Conservation (phyloP, 169 alveolate species). For the Babesia ovis region DNA sequence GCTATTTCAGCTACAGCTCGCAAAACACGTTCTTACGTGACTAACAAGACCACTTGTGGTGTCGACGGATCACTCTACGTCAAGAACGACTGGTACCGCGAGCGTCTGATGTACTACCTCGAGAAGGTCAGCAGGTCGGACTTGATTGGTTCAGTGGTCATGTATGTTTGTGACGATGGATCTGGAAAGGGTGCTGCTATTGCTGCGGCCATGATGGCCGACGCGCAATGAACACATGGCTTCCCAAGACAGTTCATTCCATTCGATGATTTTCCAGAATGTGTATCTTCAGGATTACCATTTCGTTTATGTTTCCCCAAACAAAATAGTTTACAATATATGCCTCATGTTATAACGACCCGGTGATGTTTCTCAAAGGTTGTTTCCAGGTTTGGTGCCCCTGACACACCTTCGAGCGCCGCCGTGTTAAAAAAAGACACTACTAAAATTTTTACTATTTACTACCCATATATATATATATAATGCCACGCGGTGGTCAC, state of each 20-base stretch:
- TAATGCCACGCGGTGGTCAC: constrained; percentile 64
- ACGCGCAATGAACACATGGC: no score
- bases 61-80: constrained; percentile 85
- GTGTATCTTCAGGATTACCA: no score
- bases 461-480: constrained; percentile 5
- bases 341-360: no score
- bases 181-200: constrained; percentile 89
- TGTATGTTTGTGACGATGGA: constrained; percentile 84
- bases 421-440: no score
- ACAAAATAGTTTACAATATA: no score
- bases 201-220: constrained; percentile 83
- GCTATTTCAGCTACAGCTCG: constrained; percentile 80
- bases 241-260: no score
- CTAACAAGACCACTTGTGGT: constrained; percentile 74
- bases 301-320: no score
- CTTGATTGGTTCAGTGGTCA: constrained; percentile 63
- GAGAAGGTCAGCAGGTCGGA: constrained; percentile 73
- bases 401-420: no score
- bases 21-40: constrained; percentile 74
- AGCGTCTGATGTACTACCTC: constrained; percentile 68
- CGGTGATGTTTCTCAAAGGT: no score
- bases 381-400: no score
- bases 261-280: no score
- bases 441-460: not conserved
- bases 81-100: constrained; percentile 82